Base-by-base conservation (phyloP, 495 filamentous ascomycete genomes). In the Trichoderma virens region DNA sequence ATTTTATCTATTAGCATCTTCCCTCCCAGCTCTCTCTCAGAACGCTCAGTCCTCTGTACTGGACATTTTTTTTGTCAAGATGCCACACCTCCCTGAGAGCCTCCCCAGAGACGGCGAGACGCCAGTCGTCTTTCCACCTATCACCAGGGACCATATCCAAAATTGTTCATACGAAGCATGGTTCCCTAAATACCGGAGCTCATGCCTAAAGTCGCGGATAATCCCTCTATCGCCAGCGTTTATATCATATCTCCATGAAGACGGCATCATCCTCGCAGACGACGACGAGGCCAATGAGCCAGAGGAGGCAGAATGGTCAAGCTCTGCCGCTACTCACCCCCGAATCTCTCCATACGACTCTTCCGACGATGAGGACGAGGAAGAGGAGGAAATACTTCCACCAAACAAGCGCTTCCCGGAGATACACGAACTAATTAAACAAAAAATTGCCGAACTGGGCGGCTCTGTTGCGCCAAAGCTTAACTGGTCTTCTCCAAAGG, bases 401-500 rank as follows among this genome's bases (percentile, higher is more conserved):
- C 77, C 75, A 25, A 81, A 79, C 45, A 68, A 72, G 63, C 74
- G 77, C 51, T 86, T 85, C 69, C 82, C 81, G 7, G 87, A 90
- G 23, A 82, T 93, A 2, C 95, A 99, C 75, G 72, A 83, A 41
- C 72, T 83, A 60, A 88, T 99, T 71, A 88, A 87, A 74, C 72
- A 80, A 18, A 88, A 85, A 5, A 97, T 99, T 67, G 70, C 81
- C 3, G 85, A 90, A 64, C 82, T 97, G 0, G 91, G 89, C 35
- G 93, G 94, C 65, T 85, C 85, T 35, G 92, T 92, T 0, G 84
- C 86, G 0, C 95, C 95, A 2, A 99, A 99, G 70, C 79, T 99
- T 28, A 97, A 98, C 79, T 99, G 94, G 94, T 96, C 92, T 32
- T 85, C 90, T 4, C 94, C 94, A 0, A 97, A 97, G 73, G 94